Base-by-base conservation (phyloP, 2,329 filamentous ascomycete genomes). In the Penicillium sp. region DNA sequence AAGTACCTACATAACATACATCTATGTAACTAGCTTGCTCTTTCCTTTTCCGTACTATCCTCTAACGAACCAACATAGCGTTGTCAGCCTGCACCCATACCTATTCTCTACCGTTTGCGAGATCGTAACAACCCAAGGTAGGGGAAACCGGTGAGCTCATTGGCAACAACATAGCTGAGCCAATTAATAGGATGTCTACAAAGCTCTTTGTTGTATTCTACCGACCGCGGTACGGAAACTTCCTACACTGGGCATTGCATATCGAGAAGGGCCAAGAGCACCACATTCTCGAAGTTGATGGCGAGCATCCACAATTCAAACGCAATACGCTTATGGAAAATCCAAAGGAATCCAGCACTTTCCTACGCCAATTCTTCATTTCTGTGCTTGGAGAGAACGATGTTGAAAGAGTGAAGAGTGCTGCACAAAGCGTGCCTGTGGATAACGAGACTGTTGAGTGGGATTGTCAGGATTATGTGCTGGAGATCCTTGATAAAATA, bases 401-500 rank as follows among this genome's bases (percentile, higher is more conserved):
- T n/a, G 9, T 51, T 12, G 49, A 42, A 19, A 41, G 25, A 41
- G 38, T 51, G 8, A 41, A 29, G 36, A 51, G 19, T 10, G 27
- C 27, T 31, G 54, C 54, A 33, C 31, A 39, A 27, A 44, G 17
- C 2, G 41, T 57, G 29, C 21, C n/a, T 39, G 39, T 57, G 33
- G 54, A 57, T 4, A 53, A 52, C 0, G 48, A 52, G 54, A 52
- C 48, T 2, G n/a, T 44, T 31, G 38, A 57, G 21, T 57, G 54
- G 54, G 54, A 57, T 23, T 57, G 47, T 35, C 54, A 57, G 39
- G 47, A 57, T 31, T 57, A 57, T 45, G 56, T 58, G 27, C 51
- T 61, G 9, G 56, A 55, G 29, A 44, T 57, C 9, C 48, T 57
- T n/a, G 54, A 57, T 31, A 15, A 21, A 31, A n/a, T 53, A 17